Evolutionary conservation across 768 basidiomycete species (phyloP).

Genomic region (Lactifluus subvellereus): DNA sequence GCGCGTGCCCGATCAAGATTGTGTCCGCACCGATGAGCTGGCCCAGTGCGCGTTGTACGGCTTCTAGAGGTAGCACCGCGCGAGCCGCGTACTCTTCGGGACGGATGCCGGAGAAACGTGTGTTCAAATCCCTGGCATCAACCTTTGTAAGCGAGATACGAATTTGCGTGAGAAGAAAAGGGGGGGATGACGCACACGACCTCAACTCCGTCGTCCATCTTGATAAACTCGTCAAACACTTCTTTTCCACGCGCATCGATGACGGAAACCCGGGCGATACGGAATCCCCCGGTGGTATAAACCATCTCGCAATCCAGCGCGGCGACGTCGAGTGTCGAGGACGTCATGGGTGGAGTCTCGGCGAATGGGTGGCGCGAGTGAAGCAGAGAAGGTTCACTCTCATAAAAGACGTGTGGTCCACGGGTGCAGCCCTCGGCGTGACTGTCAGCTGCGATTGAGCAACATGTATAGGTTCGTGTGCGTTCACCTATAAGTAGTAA

Average conservation of each 20-base stretch:
- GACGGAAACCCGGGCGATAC: slow-evolving; percentile 85
- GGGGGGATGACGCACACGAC: slow-evolving; percentile 51
- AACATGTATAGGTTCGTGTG: slow-evolving; percentile 70
- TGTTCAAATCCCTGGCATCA: slow-evolving; percentile 73
- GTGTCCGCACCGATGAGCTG: slow-evolving; percentile 71
- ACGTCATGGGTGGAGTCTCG: slow-evolving; percentile 30
- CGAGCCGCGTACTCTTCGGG: slow-evolving; percentile 44
- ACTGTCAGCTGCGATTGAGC: slow-evolving; percentile 53
- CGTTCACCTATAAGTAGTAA: slow-evolving; percentile 48
- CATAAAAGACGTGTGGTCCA: slow-evolving; percentile 90
- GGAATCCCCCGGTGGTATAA: slow-evolving; percentile 89
- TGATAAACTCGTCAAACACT: slow-evolving; percentile 77
- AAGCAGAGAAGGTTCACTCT: slow-evolving; percentile 55
- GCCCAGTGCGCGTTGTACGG: slow-evolving; percentile 64
- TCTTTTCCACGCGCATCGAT: slow-evolving; percentile 69
- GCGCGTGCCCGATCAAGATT: slow-evolving; percentile 82
- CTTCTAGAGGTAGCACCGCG: slow-evolving; percentile 61
- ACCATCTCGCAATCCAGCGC: slow-evolving; percentile 98
- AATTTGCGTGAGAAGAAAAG: not conserved
- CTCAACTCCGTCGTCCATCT: slow-evolving; percentile 75
- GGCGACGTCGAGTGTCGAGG: slow-evolving; percentile 62
- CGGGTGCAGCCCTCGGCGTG: slow-evolving; percentile 59
- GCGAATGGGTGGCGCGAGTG: slow-evolving; percentile 78
- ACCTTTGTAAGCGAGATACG: not conserved
- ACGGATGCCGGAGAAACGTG: slow-evolving; percentile 82